phyloP scores from a whole-genome alignment of 805 yeast genomes.

The Grigorovia humatica region DNA sequence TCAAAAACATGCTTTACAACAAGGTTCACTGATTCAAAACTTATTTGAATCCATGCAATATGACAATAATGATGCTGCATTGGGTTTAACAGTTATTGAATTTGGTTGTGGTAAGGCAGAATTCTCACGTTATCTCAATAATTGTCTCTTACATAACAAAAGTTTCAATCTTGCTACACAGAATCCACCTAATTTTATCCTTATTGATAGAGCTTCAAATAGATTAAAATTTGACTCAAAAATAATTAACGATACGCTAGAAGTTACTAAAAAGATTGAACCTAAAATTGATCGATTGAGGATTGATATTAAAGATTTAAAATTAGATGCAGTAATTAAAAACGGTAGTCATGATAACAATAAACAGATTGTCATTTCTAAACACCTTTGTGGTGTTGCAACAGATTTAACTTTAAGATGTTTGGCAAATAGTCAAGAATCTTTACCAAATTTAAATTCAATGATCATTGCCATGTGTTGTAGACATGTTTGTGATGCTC shows the following conservation, averaged over 20 bases:
- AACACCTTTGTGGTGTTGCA: conserved; percentile 90
- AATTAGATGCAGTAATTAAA: conserved; percentile 36
- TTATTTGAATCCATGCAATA: conserved; percentile 29
- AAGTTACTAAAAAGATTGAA: conserved; percentile 4
- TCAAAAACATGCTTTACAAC: conserved; percentile 74
- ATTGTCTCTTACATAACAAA: conserved; percentile 5
- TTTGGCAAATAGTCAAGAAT: conserved; percentile 33
- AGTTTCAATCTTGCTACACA: not conserved
- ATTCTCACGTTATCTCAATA: conserved; percentile 51
- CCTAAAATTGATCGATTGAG: conserved; percentile 24
- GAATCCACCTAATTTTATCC: conserved; percentile 33
- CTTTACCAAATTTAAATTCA: conserved; percentile 34
- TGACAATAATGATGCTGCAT: not conserved
- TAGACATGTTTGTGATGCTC: conserved; percentile 70
- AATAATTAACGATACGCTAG: conserved; percentile 43
- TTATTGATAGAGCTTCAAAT: conserved; percentile 69
- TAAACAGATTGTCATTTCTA: conserved; percentile 46
- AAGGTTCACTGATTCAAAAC: conserved; percentile 67
- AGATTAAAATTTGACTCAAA: conserved; percentile 72
- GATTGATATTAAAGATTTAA: conserved; percentile 72
- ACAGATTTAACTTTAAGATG: conserved; percentile 76
- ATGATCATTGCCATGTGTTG: conserved; percentile 87
- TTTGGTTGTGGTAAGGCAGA: conserved; percentile 93
- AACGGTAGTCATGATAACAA: not conserved
- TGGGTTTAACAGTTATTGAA: conserved; percentile 31